Conservation (phyloP, 108 stramenopile species). For the Nannochloropsis salina region DNA sequence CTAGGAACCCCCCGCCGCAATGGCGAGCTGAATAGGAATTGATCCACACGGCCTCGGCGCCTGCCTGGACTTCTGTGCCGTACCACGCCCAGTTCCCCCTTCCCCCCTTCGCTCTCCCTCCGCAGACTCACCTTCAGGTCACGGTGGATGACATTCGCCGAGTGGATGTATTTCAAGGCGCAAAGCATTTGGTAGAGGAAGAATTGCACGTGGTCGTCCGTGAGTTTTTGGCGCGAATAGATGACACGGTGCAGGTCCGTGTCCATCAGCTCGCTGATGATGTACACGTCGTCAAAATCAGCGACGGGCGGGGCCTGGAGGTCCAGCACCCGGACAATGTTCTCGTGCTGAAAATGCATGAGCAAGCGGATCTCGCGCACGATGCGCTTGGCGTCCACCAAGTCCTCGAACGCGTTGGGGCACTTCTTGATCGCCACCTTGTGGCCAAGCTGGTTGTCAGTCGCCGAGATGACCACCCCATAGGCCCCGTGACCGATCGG, state of each 20-base stretch:
- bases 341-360: conserved; percentile 61
- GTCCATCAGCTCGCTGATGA: conserved; percentile 95
- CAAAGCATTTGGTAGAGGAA: conserved; percentile 94
- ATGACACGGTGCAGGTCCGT: conserved; percentile 98
- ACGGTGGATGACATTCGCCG: conserved; percentile 94
- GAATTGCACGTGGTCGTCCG: conserved; percentile 94
- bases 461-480: conserved; percentile 88
- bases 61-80: no score
- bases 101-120: no score
- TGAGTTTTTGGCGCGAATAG: conserved; percentile 90
- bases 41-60: no score
- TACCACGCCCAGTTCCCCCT: no score
- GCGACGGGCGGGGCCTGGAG: conserved; percentile 54
- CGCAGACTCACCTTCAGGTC: conserved; percentile 69
- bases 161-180: conserved; percentile 96
- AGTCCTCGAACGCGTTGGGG: conserved; percentile 83
- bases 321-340: conserved; percentile 49
- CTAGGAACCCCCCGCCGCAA: neutral
- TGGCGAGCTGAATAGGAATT: no score
- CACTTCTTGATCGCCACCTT: conserved; percentile 98
- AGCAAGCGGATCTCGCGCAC: conserved; percentile 84
- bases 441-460: conserved; percentile 59
- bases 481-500: conserved; percentile 92
- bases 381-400: conserved; percentile 98
- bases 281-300: conserved; percentile 85